phyloP scores from a whole-genome alignment of 805 yeast species.

The Metschnikowia baotianmanensis region DNA sequence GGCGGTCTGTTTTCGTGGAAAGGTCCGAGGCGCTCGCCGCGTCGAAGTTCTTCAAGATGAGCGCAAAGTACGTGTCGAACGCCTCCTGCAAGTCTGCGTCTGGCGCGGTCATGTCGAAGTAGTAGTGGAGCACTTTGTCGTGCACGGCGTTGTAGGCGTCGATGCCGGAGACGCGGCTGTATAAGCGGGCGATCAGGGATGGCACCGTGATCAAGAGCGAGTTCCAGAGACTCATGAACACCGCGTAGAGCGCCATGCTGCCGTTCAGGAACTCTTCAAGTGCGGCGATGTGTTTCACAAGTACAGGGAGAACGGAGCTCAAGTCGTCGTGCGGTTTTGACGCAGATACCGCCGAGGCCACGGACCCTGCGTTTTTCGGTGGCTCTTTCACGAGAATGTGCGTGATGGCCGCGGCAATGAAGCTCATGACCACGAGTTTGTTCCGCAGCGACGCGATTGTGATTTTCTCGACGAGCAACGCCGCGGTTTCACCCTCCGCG shows the following conservation, averaged over 20 bases:
- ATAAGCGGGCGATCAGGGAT: slow-evolving; percentile 23
- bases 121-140: slow-evolving; percentile 24
- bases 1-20: slow-evolving; percentile 5
- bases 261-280: slow-evolving; percentile 25
- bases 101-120: slow-evolving; percentile 11
- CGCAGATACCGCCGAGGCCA: no score
- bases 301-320: slow-evolving; percentile 19
- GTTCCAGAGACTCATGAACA: slow-evolving; percentile 29
- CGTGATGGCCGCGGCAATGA: slow-evolving; percentile 41
- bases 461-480: slow-evolving; percentile 30
- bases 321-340: slow-evolving; percentile 16
- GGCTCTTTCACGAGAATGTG: slow-evolving; percentile 27
- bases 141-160: slow-evolving; percentile 29
- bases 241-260: slow-evolving; percentile 16
- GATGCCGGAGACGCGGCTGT: slow-evolving; percentile 24
- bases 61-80: slow-evolving; percentile 15
- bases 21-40: slow-evolving; percentile 4
- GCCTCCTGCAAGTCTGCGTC: slow-evolving; percentile 8
- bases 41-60: slow-evolving; percentile 12
- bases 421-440: slow-evolving; percentile 28
- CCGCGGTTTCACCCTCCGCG: no score
- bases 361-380: no score
- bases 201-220: slow-evolving; percentile 19
- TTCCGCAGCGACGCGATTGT: slow-evolving; percentile 25
- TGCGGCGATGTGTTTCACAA: slow-evolving; percentile 25